Evolutionary conservation across 73 alveolate species (phyloP), one percentile per base, ranked within the genome.

Genomic region (Symbiodinium pilosum): DNA sequence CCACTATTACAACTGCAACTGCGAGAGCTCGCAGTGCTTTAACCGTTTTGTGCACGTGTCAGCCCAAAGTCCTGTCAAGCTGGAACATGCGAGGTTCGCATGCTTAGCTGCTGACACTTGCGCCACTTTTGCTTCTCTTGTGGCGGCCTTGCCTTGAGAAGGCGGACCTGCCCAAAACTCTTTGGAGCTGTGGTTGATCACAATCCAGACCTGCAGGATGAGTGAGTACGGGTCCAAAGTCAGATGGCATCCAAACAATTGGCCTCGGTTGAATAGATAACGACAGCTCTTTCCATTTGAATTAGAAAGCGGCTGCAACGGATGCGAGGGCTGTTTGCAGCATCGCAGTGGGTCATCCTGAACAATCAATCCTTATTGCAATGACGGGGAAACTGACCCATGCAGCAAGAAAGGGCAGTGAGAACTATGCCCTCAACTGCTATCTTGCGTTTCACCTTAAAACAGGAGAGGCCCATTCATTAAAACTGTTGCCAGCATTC

Each of bases 101-200:
- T 16, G 73, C 12, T 54, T 54, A n/a, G n/a, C n/a, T n/a, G 38
- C 81, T 64, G 81, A 64, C 81, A 64, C 81, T 64, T 64, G 81
- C 41, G 81, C 81, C 81, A 64, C 81, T 64, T 64, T 64, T 64
- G 81, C 81, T 64, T 64, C 81, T 64, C 81, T 64, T 64, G 81
- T 64, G 81, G 81, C 6, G 81, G 81, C 9, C 34, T 38, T 28
- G 81, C 81, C 81, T 2, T 64, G 12, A 64, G 81, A 14, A 28
- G 81, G 41, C 81, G 34, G 81, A 18, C 81, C 38, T n/a, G 81
- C 81, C 81, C 81, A 38, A 64, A 64, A 24, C 20, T 64, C 34
- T 18, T 3, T 28, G 38, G 81, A 38, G 81, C 81, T 64, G 81
- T 64, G 81, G 81, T 64, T 64, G 9, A 20, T 64, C 34, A 56